These are phyloP conservation scores for Penicillium expansum DNA, from an alignment of 2,329 filamentous ascomycete genomes.

Conservation along the genomic window DNA sequence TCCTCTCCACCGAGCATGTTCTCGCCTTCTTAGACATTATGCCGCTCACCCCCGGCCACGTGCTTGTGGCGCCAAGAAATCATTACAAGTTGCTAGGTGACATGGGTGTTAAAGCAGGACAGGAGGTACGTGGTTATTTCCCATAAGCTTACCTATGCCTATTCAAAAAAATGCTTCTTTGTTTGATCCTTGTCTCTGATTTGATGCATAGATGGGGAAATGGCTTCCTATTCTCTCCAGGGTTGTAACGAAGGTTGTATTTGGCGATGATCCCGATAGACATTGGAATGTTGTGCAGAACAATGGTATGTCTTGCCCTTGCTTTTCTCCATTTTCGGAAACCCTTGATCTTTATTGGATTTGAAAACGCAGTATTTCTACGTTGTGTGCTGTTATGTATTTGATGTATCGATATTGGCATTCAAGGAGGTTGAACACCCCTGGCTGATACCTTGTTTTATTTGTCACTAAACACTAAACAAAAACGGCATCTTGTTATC, in stretches of 20 bases:
- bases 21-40: slow-evolving; percentile 92
- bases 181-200: not conserved
- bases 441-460: not conserved
- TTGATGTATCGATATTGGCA: not conserved
- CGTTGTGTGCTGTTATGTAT: not conserved
- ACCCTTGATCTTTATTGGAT: not conserved
- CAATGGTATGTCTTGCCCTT: slow-evolving; percentile 57
- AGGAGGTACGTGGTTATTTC: slow-evolving; percentile 56
- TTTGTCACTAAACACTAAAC: not conserved
- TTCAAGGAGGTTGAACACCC: slow-evolving; percentile 3
- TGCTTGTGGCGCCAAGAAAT: slow-evolving; percentile 73
- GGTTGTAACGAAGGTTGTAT: slow-evolving; percentile 68
- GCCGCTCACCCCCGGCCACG: slow-evolving; percentile 77
- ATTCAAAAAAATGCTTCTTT: not conserved
- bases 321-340: slow-evolving; percentile 1
- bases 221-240: slow-evolving; percentile 58
- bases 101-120: slow-evolving; percentile 60
- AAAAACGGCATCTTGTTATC: not conserved
- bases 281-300: slow-evolving; percentile 99
- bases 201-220: slow-evolving; percentile 40
- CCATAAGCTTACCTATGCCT: not conserved
- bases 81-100: slow-evolving; percentile 79
- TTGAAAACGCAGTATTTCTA: not conserved
- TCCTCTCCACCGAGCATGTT: slow-evolving; percentile 73
- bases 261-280: slow-evolving; percentile 41